Conservation (phyloP, 225 moss, liverwort and hornwort species). For the Pseudoscleropodium purum region DNA sequence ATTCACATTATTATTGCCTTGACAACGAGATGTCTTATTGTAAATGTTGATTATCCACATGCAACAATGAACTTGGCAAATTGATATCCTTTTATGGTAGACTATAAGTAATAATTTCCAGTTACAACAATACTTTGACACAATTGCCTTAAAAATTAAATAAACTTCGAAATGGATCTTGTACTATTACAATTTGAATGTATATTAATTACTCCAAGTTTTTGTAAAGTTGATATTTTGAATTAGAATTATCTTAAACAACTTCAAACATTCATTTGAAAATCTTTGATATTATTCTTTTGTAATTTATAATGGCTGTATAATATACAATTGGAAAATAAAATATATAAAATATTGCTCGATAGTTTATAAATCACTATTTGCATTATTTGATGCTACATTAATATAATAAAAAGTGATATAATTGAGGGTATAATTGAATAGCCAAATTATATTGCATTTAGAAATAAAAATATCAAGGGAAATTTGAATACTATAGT, state of each 20-base stretch:
- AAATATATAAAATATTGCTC: background rate
- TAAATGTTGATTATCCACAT: background rate
- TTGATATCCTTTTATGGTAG: background rate
- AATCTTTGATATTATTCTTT: background rate
- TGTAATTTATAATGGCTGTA: background rate
- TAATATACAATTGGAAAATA: background rate
- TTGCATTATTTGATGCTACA: background rate
- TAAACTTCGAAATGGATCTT: background rate
- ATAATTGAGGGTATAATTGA: background rate
- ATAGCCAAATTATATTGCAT: background rate
- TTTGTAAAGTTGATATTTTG: background rate
- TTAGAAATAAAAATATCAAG: background rate
- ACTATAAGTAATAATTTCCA: background rate
- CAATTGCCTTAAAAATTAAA: background rate
- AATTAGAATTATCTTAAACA: background rate
- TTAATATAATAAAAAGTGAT: background rate
- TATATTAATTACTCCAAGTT: background rate
- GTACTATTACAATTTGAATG: background rate
- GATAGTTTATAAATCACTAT: background rate
- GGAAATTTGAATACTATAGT: background rate
- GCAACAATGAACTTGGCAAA: background rate
- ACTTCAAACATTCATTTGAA: background rate
- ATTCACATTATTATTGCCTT: background rate
- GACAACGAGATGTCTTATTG: background rate
- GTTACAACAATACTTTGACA: background rate